A percentile compares a stretch with the other conserved stretches of the same genome.
phyloP scores from a whole-genome alignment of 805 yeast genomes.

The Suhomyces prunicola region DNA sequence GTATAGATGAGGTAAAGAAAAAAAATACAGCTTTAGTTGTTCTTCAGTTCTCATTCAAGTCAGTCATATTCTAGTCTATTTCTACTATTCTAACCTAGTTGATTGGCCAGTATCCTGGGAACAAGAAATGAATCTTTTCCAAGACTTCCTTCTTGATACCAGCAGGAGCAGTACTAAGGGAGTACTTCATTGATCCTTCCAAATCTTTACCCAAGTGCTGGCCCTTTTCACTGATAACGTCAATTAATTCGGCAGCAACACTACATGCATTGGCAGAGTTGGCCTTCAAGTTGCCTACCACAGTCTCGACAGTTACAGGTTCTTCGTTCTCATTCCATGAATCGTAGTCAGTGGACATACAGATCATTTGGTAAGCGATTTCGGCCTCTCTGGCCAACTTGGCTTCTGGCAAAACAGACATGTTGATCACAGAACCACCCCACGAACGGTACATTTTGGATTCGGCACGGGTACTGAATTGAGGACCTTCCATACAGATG shows the following conservation, averaged over 20 bases:
- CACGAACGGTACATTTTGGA: slow-evolving; percentile 78
- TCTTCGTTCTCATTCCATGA: slow-evolving; percentile 97
- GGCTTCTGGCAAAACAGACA: slow-evolving; percentile 97
- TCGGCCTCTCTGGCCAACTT: slow-evolving; percentile 97
- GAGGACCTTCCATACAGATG: slow-evolving; percentile 99
- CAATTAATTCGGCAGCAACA: slow-evolving; percentile 68
- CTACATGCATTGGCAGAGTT: slow-evolving; percentile 83
- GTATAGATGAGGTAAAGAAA: no score
- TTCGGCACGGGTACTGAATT: slow-evolving; percentile 95
- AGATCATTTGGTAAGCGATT: slow-evolving; percentile 93
- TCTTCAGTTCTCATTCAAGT: background rate
- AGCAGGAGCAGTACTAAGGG: slow-evolving; percentile 73
- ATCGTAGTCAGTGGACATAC: slow-evolving; percentile 99
- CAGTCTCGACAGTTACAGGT: slow-evolving; percentile 97
- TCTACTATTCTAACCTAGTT: background rate
- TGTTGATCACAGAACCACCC: slow-evolving; percentile 95
- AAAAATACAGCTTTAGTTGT: no score
- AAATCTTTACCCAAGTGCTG: slow-evolving; percentile 64
- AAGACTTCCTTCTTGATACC: slow-evolving; percentile 72
- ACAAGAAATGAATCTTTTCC: slow-evolving; percentile 78
- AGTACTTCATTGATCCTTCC: slow-evolving; percentile 70
- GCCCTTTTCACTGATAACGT: slow-evolving; percentile 58
- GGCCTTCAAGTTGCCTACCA: slow-evolving; percentile 84
- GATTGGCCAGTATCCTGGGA: slow-evolving; percentile 85
- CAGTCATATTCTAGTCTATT: background rate